Percentiles rank a stretch among this genome's conserved stretches.
Conservation (phyloP, 345 rosid genomes). For the Eucalyptus leucophloia region DNA sequence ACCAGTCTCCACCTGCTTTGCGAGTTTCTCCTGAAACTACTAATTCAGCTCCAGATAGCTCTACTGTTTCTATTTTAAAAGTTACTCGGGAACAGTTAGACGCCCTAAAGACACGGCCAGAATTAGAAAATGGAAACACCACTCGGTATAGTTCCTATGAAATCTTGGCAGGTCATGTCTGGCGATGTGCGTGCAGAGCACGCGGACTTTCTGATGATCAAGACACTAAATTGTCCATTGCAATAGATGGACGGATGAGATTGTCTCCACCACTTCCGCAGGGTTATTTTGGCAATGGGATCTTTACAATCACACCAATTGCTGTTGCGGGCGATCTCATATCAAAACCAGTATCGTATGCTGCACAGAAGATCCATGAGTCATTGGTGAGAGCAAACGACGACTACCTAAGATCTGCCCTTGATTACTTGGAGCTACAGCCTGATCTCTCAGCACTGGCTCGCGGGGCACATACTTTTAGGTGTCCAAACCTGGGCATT, state of each 20-base stretch:
- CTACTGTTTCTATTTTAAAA: slow-evolving; percentile 50
- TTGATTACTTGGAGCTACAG: slow-evolving; percentile 80
- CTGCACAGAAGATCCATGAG: slow-evolving; percentile 56
- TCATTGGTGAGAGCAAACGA: slow-evolving; percentile 67
- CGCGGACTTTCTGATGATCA: slow-evolving; percentile 62
- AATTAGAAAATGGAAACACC: slow-evolving; percentile 45
- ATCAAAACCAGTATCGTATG: slow-evolving; percentile 68
- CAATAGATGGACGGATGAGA: slow-evolving; percentile 73
- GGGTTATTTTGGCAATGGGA: slow-evolving; percentile 85
- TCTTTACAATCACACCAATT: slow-evolving; percentile 70
- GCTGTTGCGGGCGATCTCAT: slow-evolving; percentile 51
- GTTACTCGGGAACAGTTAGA: slow-evolving; percentile 42
- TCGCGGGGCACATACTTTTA: slow-evolving; percentile 73
- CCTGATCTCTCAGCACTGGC: slow-evolving; percentile 69
- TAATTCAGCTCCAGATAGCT: slow-evolving; percentile 16
- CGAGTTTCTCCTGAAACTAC: neutral
- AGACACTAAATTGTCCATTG: slow-evolving; percentile 58
- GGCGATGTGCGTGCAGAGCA: slow-evolving; percentile 66
- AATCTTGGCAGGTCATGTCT: slow-evolving; percentile 83
- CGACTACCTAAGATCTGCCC: slow-evolving; percentile 77
- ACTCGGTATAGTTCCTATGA: slow-evolving; percentile 60
- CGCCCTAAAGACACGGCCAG: slow-evolving; percentile 57
- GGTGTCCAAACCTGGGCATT: slow-evolving; percentile 78
- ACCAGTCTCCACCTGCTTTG: neutral
- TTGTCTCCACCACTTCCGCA: slow-evolving; percentile 62